Evolutionary conservation across 257 asterid species (phyloP), one percentile per base, ranked within the genome.

Genomic region (Solanum piurae): DNA sequence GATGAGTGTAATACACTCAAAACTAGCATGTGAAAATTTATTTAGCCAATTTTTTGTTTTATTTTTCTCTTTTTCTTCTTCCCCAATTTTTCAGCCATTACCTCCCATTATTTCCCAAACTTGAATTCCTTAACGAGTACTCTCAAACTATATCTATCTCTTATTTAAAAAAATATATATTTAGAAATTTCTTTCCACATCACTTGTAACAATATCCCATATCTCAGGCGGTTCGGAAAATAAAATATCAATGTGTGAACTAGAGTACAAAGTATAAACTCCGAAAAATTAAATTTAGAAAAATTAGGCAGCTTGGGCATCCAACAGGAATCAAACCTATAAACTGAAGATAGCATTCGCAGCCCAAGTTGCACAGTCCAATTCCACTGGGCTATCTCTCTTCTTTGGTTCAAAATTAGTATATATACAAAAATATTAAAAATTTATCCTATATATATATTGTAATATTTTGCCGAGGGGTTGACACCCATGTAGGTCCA

Each of bases 191-290:
- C 60, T 52, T 16, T 52, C 23, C 62, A 52, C 18, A 55, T 18
- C n/a, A 55, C 64, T 55, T 18, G 64, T 55, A 18, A 55, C n/a
- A 55, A 52, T 16, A 52, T 52, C 62, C 1, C 62, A 2, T 6
- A 18, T 52, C 2, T 46, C 9, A 52, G 0, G 23, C 62, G 0
- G 0, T 52, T 52, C 23, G 1, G 6, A 16, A 52, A 52, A 52
- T 52, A 52, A 49, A 52, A 52, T 52, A 52, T 16, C 2, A 16
- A 52, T 52, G 21, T 16, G 23, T 52, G 62, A 52, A 49, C 60
- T 49, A 49, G 60, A 52, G 62, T 52, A 6, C 1, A 1, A 52
- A 52, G 62, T 52, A 52, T 4, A 16, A 52, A 52, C n/a, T 52
- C 62, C 23, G 16, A 52, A 52, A 18, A 52, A 52, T 5, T 52